Base-by-base conservation (phyloP, 2,329 filamentous ascomycete species). In the Aspergillus niger region DNA sequence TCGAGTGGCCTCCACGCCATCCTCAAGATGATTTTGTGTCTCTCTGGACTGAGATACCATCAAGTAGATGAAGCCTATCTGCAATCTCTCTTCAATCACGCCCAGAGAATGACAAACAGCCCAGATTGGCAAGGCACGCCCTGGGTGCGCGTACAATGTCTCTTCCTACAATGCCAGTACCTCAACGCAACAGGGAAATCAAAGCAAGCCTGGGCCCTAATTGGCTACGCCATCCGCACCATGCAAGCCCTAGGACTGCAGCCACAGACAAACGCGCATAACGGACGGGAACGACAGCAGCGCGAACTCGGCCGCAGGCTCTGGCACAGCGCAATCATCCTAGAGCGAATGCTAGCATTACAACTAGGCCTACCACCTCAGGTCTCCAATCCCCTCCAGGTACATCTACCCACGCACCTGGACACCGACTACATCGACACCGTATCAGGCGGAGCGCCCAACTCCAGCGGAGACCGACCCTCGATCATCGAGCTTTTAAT, bases 301-400 rank as follows among this genome's bases (percentile, higher is more conserved):
- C 65, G 58, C 30, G 69, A 72, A 54, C 60, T 70, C 11, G 52
- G 54, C 10, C 66, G 65, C 39, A 64, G 65, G 50, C 54, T 71
- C n/a, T 72, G 69, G 69, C 68, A 72, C 56, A 66, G 69, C 47
- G 65, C 62, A 22, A 57, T 69, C 48, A 62, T 71, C 15, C 43
- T 70, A 41, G 67, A 72, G 56, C 63, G 63, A 50, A 67, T 67
- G 7, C 63, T 71, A 52, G 65, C 69, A 17, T 56, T 72, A 17
- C 62, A 65, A 17, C 43, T 64, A 8, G 68, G 69, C 11, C 58
- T 64, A n/a, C 49, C 55, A 13, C 59, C 64, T n/a, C 60, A 67
- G 22, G 63, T 62, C 10, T 39, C 62, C n/a, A 56, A 64, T 32
- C 51, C 60, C n/a, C 64, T 63, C 41, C 61, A 61, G 26, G 57